phyloP scores from a whole-genome alignment of 2,329 filamentous ascomycete genomes.

The Aspergillus sp. region DNA sequence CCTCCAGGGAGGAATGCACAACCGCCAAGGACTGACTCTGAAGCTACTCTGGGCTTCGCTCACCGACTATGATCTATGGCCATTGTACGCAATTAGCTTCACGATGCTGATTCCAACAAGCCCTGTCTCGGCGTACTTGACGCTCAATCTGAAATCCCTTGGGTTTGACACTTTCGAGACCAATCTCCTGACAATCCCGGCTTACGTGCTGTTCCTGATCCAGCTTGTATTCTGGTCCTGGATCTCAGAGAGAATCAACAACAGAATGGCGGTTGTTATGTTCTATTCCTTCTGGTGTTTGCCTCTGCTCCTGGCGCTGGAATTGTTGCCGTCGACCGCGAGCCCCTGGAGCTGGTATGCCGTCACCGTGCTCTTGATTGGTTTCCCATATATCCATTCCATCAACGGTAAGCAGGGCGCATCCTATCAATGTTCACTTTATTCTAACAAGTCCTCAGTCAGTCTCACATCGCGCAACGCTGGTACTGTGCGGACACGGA shows the following conservation, averaged over 20 bases:
- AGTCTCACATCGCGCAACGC: slow-evolving; percentile 55
- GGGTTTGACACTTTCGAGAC: slow-evolving; percentile 60
- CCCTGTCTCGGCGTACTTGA: slow-evolving; percentile 38
- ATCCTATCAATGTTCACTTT: slow-evolving; percentile 35
- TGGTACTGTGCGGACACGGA: slow-evolving; percentile 43
- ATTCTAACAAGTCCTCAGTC: neutral
- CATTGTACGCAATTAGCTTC: slow-evolving; percentile 52
- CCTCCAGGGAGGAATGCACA: slow-evolving; percentile 60
- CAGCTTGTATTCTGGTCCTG: slow-evolving; percentile 55
- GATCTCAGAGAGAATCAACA: slow-evolving; percentile 53
- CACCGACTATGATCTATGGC: slow-evolving; percentile 59
- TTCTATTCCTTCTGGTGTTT: slow-evolving; percentile 5
- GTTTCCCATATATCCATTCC: slow-evolving; percentile 2
- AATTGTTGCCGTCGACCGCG: neutral
- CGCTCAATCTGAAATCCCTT: slow-evolving; percentile 45
- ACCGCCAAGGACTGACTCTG: slow-evolving; percentile 53
- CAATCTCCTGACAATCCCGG: slow-evolving; percentile 64
- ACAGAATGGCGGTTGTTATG: slow-evolving; percentile 52
- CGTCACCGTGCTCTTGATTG: neutral
- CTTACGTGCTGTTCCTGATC: slow-evolving; percentile 56
- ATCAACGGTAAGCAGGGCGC: slow-evolving; percentile 50
- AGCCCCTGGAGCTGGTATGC: neutral
- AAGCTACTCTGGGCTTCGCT: slow-evolving; percentile 51
- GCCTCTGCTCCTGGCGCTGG: slow-evolving; percentile 1
- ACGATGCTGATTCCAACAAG: slow-evolving; percentile 43